These are phyloP conservation scores for Trichosporon faecale DNA, from an alignment of 1,284 basidiomycete species.

Conservation along the genomic window DNA sequence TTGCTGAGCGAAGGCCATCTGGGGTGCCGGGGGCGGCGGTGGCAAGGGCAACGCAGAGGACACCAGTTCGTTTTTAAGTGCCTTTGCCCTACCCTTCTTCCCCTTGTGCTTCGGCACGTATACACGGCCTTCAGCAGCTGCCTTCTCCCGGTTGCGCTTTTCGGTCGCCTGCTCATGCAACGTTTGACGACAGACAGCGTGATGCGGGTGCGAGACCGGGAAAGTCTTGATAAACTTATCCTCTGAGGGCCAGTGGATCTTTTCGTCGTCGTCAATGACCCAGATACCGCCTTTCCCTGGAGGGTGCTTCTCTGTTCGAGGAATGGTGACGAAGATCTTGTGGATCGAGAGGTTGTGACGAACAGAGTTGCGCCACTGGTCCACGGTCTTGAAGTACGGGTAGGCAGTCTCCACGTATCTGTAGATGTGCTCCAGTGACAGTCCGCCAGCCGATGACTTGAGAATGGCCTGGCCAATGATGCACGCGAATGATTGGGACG, in stretches of 20 bases:
- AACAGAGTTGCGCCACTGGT: conserved; percentile 87
- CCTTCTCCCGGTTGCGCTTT: conserved; percentile 42
- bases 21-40: conserved; percentile 8
- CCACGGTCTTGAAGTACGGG: conserved; percentile 86
- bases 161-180: conserved; percentile 44
- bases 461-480: conserved; percentile 93
- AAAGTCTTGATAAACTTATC: conserved; percentile 52
- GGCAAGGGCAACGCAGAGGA: neutral
- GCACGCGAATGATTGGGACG: conserved; percentile 84
- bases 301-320: conserved; percentile 47
- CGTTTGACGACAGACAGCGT: conserved; percentile 44
- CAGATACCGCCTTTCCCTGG: conserved; percentile 52
- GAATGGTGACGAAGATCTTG: conserved; percentile 68
- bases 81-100: conserved; percentile 41
- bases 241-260: conserved; percentile 46
- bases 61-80: conserved; percentile 7
- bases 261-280: conserved; percentile 50
- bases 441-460: conserved; percentile 73
- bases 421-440: conserved; percentile 93
- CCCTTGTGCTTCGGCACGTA: conserved; percentile 49
- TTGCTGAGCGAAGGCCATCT: conserved; percentile 5
- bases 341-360: conserved; percentile 86
- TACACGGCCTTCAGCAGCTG: conserved; percentile 38
- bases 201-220: conserved; percentile 41
- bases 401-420: conserved; percentile 91